Conservation (phyloP, 208 protist genomes). For the Trypanosoma conorhini region DNA sequence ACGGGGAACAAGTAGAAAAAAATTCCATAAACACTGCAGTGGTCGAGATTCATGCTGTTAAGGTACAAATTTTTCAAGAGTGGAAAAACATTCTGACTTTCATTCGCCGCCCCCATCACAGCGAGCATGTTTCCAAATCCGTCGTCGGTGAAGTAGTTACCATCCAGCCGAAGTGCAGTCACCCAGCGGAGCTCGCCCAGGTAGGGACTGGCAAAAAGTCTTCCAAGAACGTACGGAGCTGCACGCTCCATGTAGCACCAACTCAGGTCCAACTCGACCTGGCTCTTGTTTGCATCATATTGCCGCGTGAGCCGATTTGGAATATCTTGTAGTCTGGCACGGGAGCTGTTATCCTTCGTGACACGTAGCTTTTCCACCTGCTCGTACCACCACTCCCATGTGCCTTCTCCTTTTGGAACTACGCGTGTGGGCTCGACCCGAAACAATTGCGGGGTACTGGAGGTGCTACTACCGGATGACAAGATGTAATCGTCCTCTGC, state of each 20-base stretch:
- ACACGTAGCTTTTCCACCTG: conserved; percentile 59
- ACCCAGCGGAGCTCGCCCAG: conserved; percentile 66
- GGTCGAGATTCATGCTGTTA: conserved; percentile 84
- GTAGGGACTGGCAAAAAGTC: conserved; percentile 54
- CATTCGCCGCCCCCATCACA: conserved; percentile 61
- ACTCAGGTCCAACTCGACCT: conserved; percentile 74
- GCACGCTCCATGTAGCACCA: conserved; percentile 79
- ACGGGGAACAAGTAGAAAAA: conserved; percentile 75
- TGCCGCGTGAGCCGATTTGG: conserved; percentile 53
- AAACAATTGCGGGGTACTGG: conserved; percentile 69
- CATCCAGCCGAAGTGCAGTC: conserved; percentile 75
- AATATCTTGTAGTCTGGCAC: conserved; percentile 61
- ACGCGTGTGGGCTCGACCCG: conserved; percentile 40
- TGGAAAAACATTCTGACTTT: conserved; percentile 47
- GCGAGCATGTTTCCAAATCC: conserved; percentile 73
- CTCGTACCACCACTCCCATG: conserved; percentile 80
- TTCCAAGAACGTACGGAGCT: conserved; percentile 69
- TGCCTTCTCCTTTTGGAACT: conserved; percentile 33
- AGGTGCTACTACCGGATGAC: conserved; percentile 6
- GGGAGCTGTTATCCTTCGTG: conserved; percentile 61
- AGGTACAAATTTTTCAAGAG: conserved; percentile 74
- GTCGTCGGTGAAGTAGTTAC: conserved; percentile 81
- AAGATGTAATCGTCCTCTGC: not conserved
- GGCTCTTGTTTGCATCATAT: conserved; percentile 49
- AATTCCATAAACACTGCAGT: conserved; percentile 51